Conservation (phyloP, 495 filamentous ascomycete species). For the Aspergillus avenaceus region DNA sequence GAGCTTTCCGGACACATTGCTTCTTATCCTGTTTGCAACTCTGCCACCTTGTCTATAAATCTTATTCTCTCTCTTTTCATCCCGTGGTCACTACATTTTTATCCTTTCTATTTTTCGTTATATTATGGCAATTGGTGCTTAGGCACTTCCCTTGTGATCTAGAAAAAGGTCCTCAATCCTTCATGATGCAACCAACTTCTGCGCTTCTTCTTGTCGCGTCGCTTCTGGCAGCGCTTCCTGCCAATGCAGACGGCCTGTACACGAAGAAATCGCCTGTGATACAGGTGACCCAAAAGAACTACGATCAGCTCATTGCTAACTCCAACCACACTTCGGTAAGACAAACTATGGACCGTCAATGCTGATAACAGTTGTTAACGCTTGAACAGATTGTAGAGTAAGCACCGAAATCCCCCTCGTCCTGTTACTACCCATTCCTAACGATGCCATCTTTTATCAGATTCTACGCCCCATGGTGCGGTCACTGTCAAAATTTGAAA, state of each 20-base stretch:
- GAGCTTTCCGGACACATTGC: constrained; percentile 49
- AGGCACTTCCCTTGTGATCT: neutral
- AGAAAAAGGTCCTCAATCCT: neutral
- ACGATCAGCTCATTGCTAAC: constrained; percentile 77
- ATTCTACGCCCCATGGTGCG: constrained; percentile 96
- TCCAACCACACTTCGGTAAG: constrained; percentile 90
- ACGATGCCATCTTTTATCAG: constrained; percentile 39
- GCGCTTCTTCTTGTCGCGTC: constrained; percentile 41
- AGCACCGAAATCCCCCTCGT: constrained; percentile 27
- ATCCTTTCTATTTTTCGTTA: too few species aligned
- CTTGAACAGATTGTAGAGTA: constrained; percentile 62
- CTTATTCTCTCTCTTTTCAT: neutral
- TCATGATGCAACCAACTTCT: constrained; percentile 24
- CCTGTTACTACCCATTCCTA: neutral
- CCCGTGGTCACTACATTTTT: too few species aligned
- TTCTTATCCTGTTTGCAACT: constrained; percentile 13
- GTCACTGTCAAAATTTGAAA: constrained; percentile 93
- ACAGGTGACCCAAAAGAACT: constrained; percentile 78
- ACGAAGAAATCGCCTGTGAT: constrained; percentile 82
- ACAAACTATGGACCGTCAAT: neutral
- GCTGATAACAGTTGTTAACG: constrained; percentile 15
- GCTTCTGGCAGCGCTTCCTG: constrained; percentile 56
- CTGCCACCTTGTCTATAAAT: neutral
- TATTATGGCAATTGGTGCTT: too few species aligned
- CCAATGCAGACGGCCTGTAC: constrained; percentile 71